Conservation (phyloP, 1,284 basidiomycete genomes). For the Austroboletus niveus region DNA sequence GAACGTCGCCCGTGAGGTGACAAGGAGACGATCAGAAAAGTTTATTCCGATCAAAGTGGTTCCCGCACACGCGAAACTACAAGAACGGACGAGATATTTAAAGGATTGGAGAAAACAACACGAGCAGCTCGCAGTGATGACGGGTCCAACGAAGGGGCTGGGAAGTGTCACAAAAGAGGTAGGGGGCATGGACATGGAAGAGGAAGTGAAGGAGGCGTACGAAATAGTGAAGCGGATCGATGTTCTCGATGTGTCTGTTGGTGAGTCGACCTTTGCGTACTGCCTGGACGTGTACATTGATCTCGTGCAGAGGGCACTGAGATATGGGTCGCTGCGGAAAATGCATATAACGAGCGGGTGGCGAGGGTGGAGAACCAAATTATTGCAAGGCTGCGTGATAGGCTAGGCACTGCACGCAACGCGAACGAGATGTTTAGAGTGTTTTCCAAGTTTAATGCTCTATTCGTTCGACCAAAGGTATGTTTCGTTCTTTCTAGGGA, state of each 20-base stretch:
- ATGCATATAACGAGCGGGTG: constrained; percentile 96
- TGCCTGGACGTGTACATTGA: constrained; percentile 1
- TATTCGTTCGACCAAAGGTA: constrained; percentile 98
- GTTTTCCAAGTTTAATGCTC: constrained; percentile 96
- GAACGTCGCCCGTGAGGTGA: constrained; percentile 94
- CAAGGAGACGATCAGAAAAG: constrained; percentile 86
- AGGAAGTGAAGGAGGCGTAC: constrained; percentile 93
- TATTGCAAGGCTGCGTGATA: constrained; percentile 88
- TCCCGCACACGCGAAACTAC: constrained; percentile 87
- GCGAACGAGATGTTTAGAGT: constrained; percentile 99
- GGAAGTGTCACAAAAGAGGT: constrained; percentile 70
- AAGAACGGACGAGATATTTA: constrained; percentile 86
- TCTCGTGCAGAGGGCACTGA: constrained; percentile 82
- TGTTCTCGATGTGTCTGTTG: constrained; percentile 89
- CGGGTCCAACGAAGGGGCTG: constrained; percentile 87
- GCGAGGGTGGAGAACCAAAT: constrained; percentile 98
- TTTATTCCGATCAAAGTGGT: constrained; percentile 98
- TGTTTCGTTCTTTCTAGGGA: constrained; percentile 11
- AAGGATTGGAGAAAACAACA: constrained; percentile 96
- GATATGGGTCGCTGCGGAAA: constrained; percentile 96
- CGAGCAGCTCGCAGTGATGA: constrained; percentile 97
- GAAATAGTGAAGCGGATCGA: constrained; percentile 96
- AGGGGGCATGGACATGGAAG: constrained; percentile 93
- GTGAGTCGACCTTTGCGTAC: constrained; percentile 41
- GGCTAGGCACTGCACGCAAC: constrained; percentile 93